Evolutionary conservation across 768 basidiomycete genomes (phyloP), one percentile per base, ranked within the genome.

Genomic region (Mycena leptocephala): DNA sequence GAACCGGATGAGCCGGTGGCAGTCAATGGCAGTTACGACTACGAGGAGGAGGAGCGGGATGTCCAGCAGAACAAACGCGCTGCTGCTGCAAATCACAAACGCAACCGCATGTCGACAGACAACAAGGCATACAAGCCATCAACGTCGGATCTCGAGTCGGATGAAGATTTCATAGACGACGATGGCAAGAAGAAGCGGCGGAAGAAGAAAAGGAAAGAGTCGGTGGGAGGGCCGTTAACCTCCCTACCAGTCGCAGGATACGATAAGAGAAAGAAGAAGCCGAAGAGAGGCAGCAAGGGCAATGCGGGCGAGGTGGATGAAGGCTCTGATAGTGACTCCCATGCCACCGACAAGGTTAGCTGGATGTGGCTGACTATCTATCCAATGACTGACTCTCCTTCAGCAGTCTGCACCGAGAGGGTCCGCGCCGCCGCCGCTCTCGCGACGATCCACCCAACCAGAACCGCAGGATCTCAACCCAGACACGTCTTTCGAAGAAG

Each of bases 51-150:
- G 81, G 95, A 97, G 80, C 88, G 89, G 30, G 92, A 94, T 32
- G 93, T 87, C 77, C 88, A 91, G 74, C 83, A 84, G 84, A 81
- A 74, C 80, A 83, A 63, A 63, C 70, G 78, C n/a, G n/a, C n/a
- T 28, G 76, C 82, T 13, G 76, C 79, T 28, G 80, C 85, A 1
- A 80, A 79, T 10, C 85, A 88, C 76, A 90, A 88, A 81, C 90
- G 92, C 30, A 89, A 89, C 78, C 91, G 93, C 37, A 95, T 95
- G 76, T 94, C 94, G 0, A 80, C 86, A 28, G 96, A 96, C 82
- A 95, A 96, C 85, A 95, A 94, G 82, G 95, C 95, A 0, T 97
- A 96, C 80, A 90, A 90, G 67, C 95, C 95, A 24, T 84, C 91
- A 1, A 82, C 83, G 70, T 94, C 93, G 10, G 94, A 94, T 77